Conservation (phyloP, 129 eudicot genomes). For the Sambucus nigra region DNA sequence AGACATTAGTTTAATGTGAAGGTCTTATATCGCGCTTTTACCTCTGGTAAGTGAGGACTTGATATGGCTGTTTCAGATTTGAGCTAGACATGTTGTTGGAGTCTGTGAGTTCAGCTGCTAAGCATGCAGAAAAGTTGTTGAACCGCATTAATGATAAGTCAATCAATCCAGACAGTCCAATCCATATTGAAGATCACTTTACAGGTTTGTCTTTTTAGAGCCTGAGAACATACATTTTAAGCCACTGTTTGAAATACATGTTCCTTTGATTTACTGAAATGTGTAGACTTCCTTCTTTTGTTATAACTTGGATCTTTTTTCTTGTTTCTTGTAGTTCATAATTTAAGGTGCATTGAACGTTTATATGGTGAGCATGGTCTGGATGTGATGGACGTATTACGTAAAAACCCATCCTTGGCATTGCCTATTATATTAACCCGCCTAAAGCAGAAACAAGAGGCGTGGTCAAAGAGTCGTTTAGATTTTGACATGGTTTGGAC, state of each 20-base stretch:
- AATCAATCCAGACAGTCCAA: conserved; percentile 30
- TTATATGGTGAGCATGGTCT: conserved; percentile 97
- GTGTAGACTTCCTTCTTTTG: background rate
- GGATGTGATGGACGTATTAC: conserved; percentile 84
- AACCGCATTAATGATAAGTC: conserved; percentile 15
- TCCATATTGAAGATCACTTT: conserved; percentile 69
- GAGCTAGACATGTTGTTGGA: conserved; percentile 98
- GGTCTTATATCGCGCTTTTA: too few species aligned
- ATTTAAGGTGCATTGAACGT: conserved; percentile 94
- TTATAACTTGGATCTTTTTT: background rate
- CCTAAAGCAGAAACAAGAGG: conserved; percentile 88
- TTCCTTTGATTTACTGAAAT: too few species aligned
- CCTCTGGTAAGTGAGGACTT: background rate
- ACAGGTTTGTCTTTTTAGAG: conserved; percentile 39
- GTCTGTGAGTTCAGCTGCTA: conserved; percentile 74
- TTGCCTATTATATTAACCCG: conserved; percentile 80
- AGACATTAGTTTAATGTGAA: too few species aligned
- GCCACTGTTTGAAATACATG: too few species aligned
- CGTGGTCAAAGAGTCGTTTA: conserved; percentile 78
- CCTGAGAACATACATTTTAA: background rate
- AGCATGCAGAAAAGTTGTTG: conserved; percentile 72
- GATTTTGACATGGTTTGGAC: conserved; percentile 99
- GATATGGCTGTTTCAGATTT: conserved; percentile 42
- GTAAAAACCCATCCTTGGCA: conserved; percentile 59
- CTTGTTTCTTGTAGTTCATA: conserved; percentile 44